These are phyloP conservation scores for Russula compacta DNA, from an alignment of 768 basidiomycete genomes.

Conservation along the genomic window DNA sequence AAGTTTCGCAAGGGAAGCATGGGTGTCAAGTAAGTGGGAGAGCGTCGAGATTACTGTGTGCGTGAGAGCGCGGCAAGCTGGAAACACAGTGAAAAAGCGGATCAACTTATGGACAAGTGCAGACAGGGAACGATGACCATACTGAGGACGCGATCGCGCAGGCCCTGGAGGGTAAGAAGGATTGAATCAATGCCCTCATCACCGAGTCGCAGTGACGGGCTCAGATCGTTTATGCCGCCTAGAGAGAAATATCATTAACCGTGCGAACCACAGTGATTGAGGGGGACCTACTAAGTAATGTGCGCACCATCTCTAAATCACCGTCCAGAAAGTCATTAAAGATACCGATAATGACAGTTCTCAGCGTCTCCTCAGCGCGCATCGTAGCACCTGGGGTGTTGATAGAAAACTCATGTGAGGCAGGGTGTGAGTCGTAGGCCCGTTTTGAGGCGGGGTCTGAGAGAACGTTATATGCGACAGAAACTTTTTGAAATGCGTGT, in stretches of 20 bases:
- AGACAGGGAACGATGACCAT: conserved; percentile 21
- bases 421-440: conserved; percentile 53
- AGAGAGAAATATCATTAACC: neutral
- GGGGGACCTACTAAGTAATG: conserved; percentile 51
- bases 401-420: conserved; percentile 38
- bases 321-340: conserved; percentile 80
- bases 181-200: conserved; percentile 74
- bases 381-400: conserved; percentile 43
- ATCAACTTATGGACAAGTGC: neutral
- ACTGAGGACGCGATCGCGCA: conserved; percentile 73
- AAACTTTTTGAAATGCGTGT: conserved; percentile 78
- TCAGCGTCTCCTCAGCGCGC: conserved; percentile 72
- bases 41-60: conserved; percentile 65
- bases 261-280: neutral
- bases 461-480: conserved; percentile 74
- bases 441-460: conserved; percentile 61
- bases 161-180: conserved; percentile 55
- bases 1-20: conserved; percentile 63
- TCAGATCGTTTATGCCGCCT: conserved; percentile 75
- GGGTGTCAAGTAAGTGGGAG: conserved; percentile 72
- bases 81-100: conserved; percentile 3
- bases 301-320: conserved; percentile 77
- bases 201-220: conserved; percentile 65
- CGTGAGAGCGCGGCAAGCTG: conserved; percentile 71
- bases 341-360: conserved; percentile 61